These are phyloP conservation scores for Blastomyces gilchristii DNA, from an alignment of 2,329 filamentous ascomycete species.

Conservation along the genomic window DNA sequence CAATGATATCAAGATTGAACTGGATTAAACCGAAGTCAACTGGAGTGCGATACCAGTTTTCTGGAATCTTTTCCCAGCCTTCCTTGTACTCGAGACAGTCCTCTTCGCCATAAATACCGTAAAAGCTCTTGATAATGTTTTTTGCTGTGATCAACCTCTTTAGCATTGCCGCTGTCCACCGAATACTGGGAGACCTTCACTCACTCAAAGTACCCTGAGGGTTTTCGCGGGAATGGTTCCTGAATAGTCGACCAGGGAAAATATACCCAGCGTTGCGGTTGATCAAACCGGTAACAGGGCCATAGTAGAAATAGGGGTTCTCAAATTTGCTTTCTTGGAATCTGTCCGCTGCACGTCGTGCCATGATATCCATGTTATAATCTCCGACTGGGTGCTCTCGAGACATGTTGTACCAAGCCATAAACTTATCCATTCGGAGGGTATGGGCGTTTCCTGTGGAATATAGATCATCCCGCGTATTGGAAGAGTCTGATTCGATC, in stretches of 20 bases:
- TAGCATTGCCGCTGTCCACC: background rate
- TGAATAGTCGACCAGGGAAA: slow-evolving; percentile 36
- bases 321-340: slow-evolving; percentile 40
- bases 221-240: slow-evolving; percentile 37
- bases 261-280: slow-evolving; percentile 41
- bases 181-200: slow-evolving; percentile 11
- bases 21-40: slow-evolving; percentile 41
- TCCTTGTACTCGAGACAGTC: slow-evolving; percentile 35
- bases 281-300: slow-evolving; percentile 43
- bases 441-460: slow-evolving; percentile 41
- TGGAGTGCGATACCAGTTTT: slow-evolving; percentile 42
- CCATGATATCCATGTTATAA: slow-evolving; percentile 36
- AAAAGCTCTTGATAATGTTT: slow-evolving; percentile 39
- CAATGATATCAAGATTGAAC: slow-evolving; percentile 33
- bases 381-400: slow-evolving; percentile 22
- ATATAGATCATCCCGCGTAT: slow-evolving; percentile 46
- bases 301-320: slow-evolving; percentile 48
- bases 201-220: slow-evolving; percentile 31
- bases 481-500: slow-evolving; percentile 46
- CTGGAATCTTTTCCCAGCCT: slow-evolving; percentile 44
- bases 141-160: slow-evolving; percentile 23
- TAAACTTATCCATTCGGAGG: slow-evolving; percentile 45
- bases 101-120: slow-evolving; percentile 36
- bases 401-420: slow-evolving; percentile 37
- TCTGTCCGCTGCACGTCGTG: slow-evolving; percentile 35